Base-by-base conservation (phyloP, 2,329 filamentous ascomycete genomes). In the Curvularia eragrostidis region DNA sequence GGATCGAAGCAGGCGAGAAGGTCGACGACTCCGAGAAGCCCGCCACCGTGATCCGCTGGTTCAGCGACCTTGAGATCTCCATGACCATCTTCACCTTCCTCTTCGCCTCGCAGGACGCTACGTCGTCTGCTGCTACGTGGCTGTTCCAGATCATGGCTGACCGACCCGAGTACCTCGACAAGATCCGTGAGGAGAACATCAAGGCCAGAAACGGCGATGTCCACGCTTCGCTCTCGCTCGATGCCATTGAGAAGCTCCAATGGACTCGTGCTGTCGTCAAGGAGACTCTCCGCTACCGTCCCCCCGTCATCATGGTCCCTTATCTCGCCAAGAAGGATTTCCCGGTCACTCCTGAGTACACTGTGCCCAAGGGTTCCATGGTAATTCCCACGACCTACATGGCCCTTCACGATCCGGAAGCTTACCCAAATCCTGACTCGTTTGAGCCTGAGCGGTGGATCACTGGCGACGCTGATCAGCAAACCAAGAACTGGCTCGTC, bases 81-180 rank as follows among this genome's bases (percentile, higher is more conserved):
- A 91, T 95, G 83, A 97, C 94, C 23, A 77, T 98, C 72, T 97
- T 97, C 81, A 96, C 94, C 48, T 97, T 98, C 83, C 84, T 98
- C 61, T 98, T 98, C 79, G 94, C 95, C 60, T 97, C 93, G 3
- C 95, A 98, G 80, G 95, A 99, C 77, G 95, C 95, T 65, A 97
- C 95, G 62, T 95, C 90, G 80, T 96, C 91, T 72, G 94, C 95
- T 61, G 88, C 86, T 71, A 97, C 93, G 52, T 98, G 95, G 93
- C 81, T 98, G 64, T 97, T 97, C 84, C 95, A 99, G 81, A 86
- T 92, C 71, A 89, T 92, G 82, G 93, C 95, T 46, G 92, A 98
- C 80, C 89, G 93, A 64, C 94, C 94, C n/a, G 94, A 98, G 59
- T 84, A 96, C 52, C 84, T 98, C 53, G 91, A 94, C 73, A 91